phyloP scores from a whole-genome alignment of 2,329 filamentous ascomycete species.

The Cylindrodendrum hubeiense region DNA sequence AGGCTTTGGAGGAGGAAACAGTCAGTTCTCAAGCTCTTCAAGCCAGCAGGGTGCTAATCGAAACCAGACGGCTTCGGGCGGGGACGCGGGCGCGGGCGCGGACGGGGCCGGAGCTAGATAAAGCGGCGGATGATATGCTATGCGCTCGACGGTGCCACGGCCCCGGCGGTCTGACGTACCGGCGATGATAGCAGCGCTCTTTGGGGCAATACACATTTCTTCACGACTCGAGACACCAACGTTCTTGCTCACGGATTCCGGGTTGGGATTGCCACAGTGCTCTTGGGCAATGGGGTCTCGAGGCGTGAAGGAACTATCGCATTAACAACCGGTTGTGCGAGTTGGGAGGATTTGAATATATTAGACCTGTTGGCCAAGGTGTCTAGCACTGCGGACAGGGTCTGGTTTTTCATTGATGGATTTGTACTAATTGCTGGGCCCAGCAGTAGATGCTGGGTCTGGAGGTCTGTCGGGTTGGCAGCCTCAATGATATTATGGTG shows the following conservation, averaged over 20 bases:
- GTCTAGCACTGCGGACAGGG: background rate
- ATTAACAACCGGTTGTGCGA: background rate
- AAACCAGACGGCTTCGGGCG: constrained; percentile 3
- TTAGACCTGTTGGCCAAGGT: background rate
- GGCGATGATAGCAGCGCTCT: background rate
- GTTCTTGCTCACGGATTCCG: background rate
- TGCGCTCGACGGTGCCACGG: background rate
- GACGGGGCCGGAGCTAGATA: constrained; percentile 3
- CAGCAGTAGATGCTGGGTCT: background rate
- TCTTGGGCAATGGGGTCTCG: background rate
- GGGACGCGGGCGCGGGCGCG: background rate
- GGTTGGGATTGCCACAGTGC: background rate
- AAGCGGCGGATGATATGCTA: background rate
- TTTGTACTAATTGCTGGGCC: constrained; percentile 10
- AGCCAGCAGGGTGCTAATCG: background rate
- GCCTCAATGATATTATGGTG: background rate
- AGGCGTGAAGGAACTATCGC: background rate
- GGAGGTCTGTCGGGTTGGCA: background rate
- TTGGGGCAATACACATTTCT: background rate
- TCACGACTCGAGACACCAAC: background rate
- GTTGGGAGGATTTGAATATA: background rate
- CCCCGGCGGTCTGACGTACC: constrained; percentile 3
- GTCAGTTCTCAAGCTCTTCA: background rate
- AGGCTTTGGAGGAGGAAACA: background rate
- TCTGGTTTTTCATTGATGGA: background rate